Conservation (phyloP, 805 yeast species). For the Suhomyces kilbournensis region DNA sequence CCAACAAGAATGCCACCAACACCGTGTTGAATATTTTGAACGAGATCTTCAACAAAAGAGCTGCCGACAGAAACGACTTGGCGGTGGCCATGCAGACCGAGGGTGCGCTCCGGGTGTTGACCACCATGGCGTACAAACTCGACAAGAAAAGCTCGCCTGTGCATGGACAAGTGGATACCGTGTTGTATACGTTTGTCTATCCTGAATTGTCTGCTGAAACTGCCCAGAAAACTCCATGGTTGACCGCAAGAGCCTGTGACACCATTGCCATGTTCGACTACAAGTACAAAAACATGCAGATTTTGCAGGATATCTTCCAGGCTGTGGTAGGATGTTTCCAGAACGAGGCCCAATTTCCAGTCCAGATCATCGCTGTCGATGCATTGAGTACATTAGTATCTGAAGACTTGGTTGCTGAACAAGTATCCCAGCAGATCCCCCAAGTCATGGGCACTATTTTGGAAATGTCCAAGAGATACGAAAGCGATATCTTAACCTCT, state of each 20-base stretch:
- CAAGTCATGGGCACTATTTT: conserved; percentile 43
- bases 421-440: conserved; percentile 42
- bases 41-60: conserved; percentile 34
- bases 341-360: conserved; percentile 44
- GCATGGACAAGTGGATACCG: conserved; percentile 36
- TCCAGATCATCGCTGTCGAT: conserved; percentile 51
- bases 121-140: conserved; percentile 39
- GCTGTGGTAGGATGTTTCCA: conserved; percentile 41
- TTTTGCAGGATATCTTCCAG: conserved; percentile 39
- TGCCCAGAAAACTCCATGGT: conserved; percentile 33
- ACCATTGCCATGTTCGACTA: conserved; percentile 41
- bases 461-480: conserved; percentile 43
- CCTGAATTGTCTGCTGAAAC: conserved; percentile 38
- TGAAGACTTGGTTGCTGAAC: conserved; percentile 44
- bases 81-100: conserved; percentile 36
- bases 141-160: conserved; percentile 36
- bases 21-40: conserved; percentile 30
- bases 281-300: conserved; percentile 31
- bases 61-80: conserved; percentile 23
- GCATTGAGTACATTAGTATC: conserved; percentile 47
- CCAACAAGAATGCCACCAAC: conserved; percentile 32
- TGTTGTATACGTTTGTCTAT: conserved; percentile 36
- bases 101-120: conserved; percentile 41
- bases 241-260: conserved; percentile 47
- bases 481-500: conserved; percentile 41